Conservation (phyloP, 257 asterid species). For the Solanum raphanifolium region DNA sequence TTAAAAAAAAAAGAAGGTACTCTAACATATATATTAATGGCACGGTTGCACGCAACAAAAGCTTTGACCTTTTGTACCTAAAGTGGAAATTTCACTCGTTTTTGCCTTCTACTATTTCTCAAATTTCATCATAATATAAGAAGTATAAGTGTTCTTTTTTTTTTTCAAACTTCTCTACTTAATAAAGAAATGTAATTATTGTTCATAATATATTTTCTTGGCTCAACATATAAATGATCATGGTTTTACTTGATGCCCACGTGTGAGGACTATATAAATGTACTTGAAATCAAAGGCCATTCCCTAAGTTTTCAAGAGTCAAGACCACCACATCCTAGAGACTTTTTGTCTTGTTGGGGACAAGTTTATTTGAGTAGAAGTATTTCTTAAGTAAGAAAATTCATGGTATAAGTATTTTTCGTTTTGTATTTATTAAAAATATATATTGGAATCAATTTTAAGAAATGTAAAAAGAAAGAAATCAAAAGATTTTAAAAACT, state of each 20-base stretch:
- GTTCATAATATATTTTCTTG: slow-evolving; percentile 1
- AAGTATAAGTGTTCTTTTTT: background rate
- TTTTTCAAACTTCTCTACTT: background rate
- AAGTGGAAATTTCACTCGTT: slow-evolving; percentile 9
- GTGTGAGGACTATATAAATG: slow-evolving; percentile 3
- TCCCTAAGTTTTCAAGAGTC: background rate
- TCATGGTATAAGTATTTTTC: background rate
- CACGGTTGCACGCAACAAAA: slow-evolving; percentile 76
- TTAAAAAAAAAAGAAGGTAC: background rate
- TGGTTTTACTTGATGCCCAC: slow-evolving; percentile 2
- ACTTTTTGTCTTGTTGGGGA: background rate
- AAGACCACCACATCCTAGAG: background rate
- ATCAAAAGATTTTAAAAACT: background rate
- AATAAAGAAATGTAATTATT: background rate
- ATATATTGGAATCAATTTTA: background rate
- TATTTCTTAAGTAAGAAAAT: background rate
- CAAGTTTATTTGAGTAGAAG: background rate
- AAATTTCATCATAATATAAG: background rate
- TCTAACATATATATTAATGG: slow-evolving; percentile 13
- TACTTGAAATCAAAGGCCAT: background rate
- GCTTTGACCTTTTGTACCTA: slow-evolving; percentile 25
- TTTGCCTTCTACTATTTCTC: background rate
- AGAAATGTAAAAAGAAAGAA: background rate
- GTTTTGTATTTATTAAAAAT: background rate
- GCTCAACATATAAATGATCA: background rate